Conservation (phyloP, 2,329 filamentous ascomycete species). For the Exserohilum turcica region DNA sequence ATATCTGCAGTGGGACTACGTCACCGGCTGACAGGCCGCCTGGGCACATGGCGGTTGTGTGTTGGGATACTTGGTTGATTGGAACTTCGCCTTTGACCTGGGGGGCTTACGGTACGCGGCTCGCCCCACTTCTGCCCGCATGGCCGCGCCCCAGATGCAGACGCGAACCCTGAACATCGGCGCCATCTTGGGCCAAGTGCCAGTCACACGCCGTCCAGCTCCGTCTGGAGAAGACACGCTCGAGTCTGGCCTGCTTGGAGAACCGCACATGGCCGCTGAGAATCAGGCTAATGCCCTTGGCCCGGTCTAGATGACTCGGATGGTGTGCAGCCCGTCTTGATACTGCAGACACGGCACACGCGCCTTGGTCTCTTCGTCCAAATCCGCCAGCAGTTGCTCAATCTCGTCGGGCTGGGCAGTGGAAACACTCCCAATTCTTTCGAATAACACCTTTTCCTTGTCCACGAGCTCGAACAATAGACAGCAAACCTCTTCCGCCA, state of each 20-base stretch:
- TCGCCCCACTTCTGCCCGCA: conserved; percentile 8
- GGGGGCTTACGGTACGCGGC: background rate
- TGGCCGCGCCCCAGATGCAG: conserved; percentile 2
- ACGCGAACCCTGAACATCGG: conserved; percentile 13
- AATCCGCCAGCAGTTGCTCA: conserved; percentile 1
- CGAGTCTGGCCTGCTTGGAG: background rate
- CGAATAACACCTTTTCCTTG: background rate
- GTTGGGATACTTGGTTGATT: conserved; percentile 18
- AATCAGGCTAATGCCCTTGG: background rate
- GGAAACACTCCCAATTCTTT: background rate
- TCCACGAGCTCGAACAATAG: conserved; percentile 1
- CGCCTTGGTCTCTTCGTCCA: conserved; percentile 13
- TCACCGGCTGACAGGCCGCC: conserved; percentile 17
- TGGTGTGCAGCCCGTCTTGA: conserved; percentile 14
- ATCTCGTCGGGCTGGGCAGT: background rate
- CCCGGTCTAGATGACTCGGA: conserved; percentile 13
- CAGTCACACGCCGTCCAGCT: conserved; percentile 2
- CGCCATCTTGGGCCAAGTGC: conserved; percentile 1
- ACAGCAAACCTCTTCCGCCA: too few species aligned
- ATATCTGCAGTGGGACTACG: conserved; percentile 10
- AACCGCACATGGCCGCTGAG: background rate
- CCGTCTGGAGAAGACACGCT: background rate
- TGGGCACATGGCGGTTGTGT: conserved; percentile 10
- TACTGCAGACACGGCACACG: conserved; percentile 17
- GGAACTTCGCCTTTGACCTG: conserved; percentile 1